A percentile compares a stretch with the other conserved stretches of the same genome.
Evolutionary conservation across 345 rosid genomes (phyloP).

Genomic region (Gossypium raimondii): DNA sequence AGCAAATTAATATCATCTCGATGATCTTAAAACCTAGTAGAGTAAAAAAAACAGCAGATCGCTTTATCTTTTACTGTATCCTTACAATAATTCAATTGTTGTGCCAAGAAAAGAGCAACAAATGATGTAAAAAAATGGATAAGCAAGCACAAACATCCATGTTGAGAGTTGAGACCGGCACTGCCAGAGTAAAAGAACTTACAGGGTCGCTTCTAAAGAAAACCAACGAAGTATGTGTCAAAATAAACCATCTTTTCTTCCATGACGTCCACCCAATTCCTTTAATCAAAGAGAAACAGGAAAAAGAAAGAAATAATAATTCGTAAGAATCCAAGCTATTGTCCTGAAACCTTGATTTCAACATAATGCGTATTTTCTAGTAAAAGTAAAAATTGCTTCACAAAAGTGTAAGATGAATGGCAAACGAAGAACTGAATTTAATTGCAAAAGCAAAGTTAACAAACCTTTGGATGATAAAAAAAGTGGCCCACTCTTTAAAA

Average conservation of each 20-base stretch:
- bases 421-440: slow-evolving; percentile 1
- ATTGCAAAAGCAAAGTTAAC: slow-evolving; percentile 12
- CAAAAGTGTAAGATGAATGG: neutral
- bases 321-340: neutral
- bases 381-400: neutral
- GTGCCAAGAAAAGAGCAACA: neutral
- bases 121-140: neutral
- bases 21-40: slow-evolving; percentile 3
- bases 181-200: slow-evolving; percentile 24
- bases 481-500: slow-evolving; percentile 81
- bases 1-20: neutral
- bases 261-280: slow-evolving; percentile 88
- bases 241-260: slow-evolving; percentile 77
- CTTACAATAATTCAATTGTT: neutral
- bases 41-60: neutral
- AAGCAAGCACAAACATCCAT: neutral
- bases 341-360: neutral
- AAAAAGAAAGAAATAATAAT: neutral
- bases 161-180: neutral
- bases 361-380: neutral
- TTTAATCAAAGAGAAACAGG: slow-evolving; percentile 8
- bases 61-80: neutral
- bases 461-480: slow-evolving; percentile 82
- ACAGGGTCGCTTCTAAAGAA: slow-evolving; percentile 82
- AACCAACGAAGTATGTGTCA: slow-evolving; percentile 62